Evolutionary conservation across 2,329 filamentous ascomycete genomes (phyloP), one percentile per base, ranked within the genome.

Genomic region (Colletotrichum lupini): DNA sequence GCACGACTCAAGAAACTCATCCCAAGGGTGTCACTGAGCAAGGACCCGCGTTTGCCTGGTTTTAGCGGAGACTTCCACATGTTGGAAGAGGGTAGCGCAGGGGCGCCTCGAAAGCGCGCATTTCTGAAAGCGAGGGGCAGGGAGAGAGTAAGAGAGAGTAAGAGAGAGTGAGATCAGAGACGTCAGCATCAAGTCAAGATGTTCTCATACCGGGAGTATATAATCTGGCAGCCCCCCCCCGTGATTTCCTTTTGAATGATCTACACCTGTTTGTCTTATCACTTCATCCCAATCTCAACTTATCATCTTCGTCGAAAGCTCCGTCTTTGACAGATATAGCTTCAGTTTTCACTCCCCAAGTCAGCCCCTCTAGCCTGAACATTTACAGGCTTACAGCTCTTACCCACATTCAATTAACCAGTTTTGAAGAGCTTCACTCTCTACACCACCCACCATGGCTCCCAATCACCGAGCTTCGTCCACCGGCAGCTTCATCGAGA

Each of bases 401-500:
- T 22, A 11, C n/a, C 1, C 14, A n/a, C 11, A 24, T 35, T 16
- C 26, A 7, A 12, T 12, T 6, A 28, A 11, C 6, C 22, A 22
- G 19, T 16, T 19, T 16, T 19, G 32, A 8, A 37, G 35, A 46
- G 11, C 22, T 24, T 60, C 32, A 28, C n/a, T 37, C 49, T 35
- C 49, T 58, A 37, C 53, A 57, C 19, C 52, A n/a, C 32, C 60
- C 49, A 73, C 11, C 57, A 74, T 74, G 72, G 68, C 72, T 68
- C 68, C 72, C 68, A 66, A 68, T 22, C 74, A 76, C 58, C 65
- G 74, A 46, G 69, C 73, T 56, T 76, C 74, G 30, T 76, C 74
- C 24, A 75, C 73, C 52, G 74, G 73, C 37, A 76, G 74, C 65
- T 82, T 82, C 75, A 81, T 80, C 74, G 73, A 80, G 30, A 74